phyloP scores from a whole-genome alignment of 352 stramenopile genomes.

The Plasmopara halstedii region DNA sequence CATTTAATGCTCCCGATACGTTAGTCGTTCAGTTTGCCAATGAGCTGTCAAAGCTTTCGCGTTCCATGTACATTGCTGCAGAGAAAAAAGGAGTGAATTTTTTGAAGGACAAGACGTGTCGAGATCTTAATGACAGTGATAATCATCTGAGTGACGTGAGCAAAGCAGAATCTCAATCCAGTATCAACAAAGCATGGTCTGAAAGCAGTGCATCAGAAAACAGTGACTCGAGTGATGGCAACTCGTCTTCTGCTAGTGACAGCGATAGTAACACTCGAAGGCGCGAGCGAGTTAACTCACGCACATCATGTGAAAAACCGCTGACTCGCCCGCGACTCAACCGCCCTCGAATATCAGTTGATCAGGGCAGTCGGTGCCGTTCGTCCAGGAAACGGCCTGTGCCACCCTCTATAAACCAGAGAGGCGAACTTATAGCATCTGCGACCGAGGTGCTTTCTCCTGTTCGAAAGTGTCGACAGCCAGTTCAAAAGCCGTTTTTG shows the following conservation, averaged over 20 bases:
- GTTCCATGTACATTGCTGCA: constrained; percentile 47
- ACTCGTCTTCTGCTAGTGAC: constrained; percentile 33
- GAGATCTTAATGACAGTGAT: constrained; percentile 24
- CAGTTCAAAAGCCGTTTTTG: constrained; percentile 3
- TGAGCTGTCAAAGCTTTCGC: constrained; percentile 53
- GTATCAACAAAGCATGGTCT: constrained; percentile 54
- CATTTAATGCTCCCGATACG: constrained; percentile 71
- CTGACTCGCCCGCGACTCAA: constrained; percentile 12
- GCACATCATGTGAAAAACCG: constrained; percentile 12
- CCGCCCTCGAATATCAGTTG: constrained; percentile 3
- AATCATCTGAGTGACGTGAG: constrained; percentile 43
- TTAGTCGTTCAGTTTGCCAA: constrained; percentile 74
- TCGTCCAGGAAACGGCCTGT: constrained; percentile 21
- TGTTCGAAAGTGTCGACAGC: constrained; percentile 15
- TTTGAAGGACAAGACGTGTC: constrained; percentile 27
- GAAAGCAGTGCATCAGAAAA: constrained; percentile 58
- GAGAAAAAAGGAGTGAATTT: constrained; percentile 44
- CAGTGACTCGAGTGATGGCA: constrained; percentile 44
- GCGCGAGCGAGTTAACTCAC: constrained; percentile 18
- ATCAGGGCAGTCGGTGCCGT: constrained; percentile 10
- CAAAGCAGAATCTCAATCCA: constrained; percentile 32
- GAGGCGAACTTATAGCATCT: constrained; percentile 16
- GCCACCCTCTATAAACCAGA: constrained; percentile 17
- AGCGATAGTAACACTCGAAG: constrained; percentile 27
- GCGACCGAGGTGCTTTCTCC: constrained; percentile 15